Evolutionary conservation across 352 stramenopile species (phyloP), one percentile per base, ranked within the genome.

Genomic region (Aphanomyces invadans): DNA sequence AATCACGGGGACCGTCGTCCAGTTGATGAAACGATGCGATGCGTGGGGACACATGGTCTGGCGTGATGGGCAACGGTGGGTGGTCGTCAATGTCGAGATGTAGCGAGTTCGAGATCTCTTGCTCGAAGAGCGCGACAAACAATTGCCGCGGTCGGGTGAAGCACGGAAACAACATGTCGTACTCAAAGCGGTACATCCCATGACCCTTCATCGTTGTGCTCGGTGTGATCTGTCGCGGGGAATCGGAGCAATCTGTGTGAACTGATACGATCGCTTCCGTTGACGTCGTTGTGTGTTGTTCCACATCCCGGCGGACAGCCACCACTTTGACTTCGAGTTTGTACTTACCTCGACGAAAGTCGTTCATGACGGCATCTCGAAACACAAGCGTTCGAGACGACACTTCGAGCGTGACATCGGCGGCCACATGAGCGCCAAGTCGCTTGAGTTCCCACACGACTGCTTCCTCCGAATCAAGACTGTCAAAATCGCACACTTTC

Each of bases 291-390:
- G 46, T 54, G 7, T 7, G 15, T 15, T 15, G 7, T 15, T 42
- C 36, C 36, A 42, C 46, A 21, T 76, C 71, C 63, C 91, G 72
- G 23, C 85, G 81, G 9, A 80, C 82, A 4, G 86, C 83, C n/a
- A 92, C 77, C 23, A 95, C 75, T 46, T 92, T 92, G 3, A 95
- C 84, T 70, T 95, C 86, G 11, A 95, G 64, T 12, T 89, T 79
- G 62, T 88, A 95, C 31, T 62, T 45, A 2, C 25, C 46, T 7
- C 75, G 80, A 12, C 83, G 80, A 17, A 77, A 69, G 5, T 70
- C 76, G 46, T 88, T 72, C 19, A 68, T 65, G 45, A 81, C 80
- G 17, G 87, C 74, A 29, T 92, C 79, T 9, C 80, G 81, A 64
- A 95, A 92, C 23, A 93, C 75, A 15, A 95, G 71, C 3, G 92